Evolutionary conservation across 139 green algal genomes (phyloP).

Genomic region (Yamagishiella unicocca): DNA sequence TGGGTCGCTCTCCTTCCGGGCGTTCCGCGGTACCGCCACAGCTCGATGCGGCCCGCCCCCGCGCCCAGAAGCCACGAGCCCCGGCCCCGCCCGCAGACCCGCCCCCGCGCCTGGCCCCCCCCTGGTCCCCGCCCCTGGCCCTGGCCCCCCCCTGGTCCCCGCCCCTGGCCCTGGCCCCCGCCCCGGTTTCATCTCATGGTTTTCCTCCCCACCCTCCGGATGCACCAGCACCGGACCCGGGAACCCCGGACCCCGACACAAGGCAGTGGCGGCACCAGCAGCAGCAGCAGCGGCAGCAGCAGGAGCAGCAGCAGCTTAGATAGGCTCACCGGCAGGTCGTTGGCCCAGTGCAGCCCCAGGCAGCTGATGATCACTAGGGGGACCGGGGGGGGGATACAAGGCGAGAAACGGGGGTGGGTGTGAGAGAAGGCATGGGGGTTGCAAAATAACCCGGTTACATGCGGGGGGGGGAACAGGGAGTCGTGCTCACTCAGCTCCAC

Average conservation of each 20-base stretch:
- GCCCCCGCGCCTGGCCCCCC: neutral
- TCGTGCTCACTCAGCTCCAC: too few relatives aligned
- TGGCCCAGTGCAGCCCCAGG: slow-evolving; percentile 86
- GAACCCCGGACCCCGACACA: too few relatives aligned
- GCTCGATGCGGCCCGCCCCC: slow-evolving; percentile 4
- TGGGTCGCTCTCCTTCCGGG: slow-evolving; percentile 2
- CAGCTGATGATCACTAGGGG: slow-evolving; percentile 74
- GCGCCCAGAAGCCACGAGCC: neutral
- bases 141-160: neutral
- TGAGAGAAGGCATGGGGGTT: too few relatives aligned
- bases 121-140: neutral
- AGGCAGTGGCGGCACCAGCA: too few relatives aligned
- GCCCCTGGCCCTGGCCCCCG: neutral
- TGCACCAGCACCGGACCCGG: too few relatives aligned
- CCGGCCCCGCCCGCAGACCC: neutral
- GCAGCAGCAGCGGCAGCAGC: too few relatives aligned
- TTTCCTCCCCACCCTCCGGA: too few relatives aligned
- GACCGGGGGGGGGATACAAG: neutral
- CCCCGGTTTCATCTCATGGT: too few relatives aligned
- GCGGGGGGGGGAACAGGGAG: too few relatives aligned
- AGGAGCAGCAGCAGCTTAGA: neutral
- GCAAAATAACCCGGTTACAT: too few relatives aligned
- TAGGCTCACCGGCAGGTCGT: slow-evolving; percentile 82
- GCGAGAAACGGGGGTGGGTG: too few relatives aligned
- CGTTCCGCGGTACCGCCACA: slow-evolving; percentile 7